Evolutionary conservation across 371 early-diverging fungal species (phyloP), one percentile per base, ranked within the genome.

Genomic region (Mucor irregularis): DNA sequence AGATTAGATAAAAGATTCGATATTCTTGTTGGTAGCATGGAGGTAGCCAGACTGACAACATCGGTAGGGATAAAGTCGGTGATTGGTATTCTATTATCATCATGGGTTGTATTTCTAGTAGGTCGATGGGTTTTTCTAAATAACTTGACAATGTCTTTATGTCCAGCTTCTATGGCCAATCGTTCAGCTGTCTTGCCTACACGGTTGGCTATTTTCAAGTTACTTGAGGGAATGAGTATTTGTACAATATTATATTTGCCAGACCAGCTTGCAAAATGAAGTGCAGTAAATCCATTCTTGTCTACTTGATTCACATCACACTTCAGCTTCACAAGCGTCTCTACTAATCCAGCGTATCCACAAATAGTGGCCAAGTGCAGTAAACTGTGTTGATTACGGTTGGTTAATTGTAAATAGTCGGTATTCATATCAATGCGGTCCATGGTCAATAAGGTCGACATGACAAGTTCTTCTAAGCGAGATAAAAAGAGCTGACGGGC

Each of bases 181-280:
- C 56, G 50, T 33, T 71, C 66, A 0, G 75, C 72, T 1, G 72
- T 75, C 55, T 75, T 75, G 21, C 72, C 72, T n/a, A 61, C 63
- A 6, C 57, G 58, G 19, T 69, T 75, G 16, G 64, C 40, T 6
- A 67, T 49, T 6, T 48, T 43, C 16, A 62, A 16, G 51, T 69
- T 61, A 8, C 58, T 65, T 8, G 43, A 44, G 22, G 51, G 49
- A 17, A 81, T 53, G 25, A 81, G 59, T 9, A 63, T 42, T 30
- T 65, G 61, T 2, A 79, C 82, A 56, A 79, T 74, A 0, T 71
- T 66, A 43, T 53, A 55, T 51, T 69, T 69, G 61, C 82, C 82
- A 56, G 78, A 69, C 82, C 82, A 82, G 65, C 80, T 77, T 39
- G 82, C 80, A 69, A 76, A 82, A 70, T 82, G 82, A 44, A 82